Evolutionary conservation across 306 rosid genomes (phyloP), one percentile per base, ranked within the genome.

Genomic region (Acacia crassicarpa): DNA sequence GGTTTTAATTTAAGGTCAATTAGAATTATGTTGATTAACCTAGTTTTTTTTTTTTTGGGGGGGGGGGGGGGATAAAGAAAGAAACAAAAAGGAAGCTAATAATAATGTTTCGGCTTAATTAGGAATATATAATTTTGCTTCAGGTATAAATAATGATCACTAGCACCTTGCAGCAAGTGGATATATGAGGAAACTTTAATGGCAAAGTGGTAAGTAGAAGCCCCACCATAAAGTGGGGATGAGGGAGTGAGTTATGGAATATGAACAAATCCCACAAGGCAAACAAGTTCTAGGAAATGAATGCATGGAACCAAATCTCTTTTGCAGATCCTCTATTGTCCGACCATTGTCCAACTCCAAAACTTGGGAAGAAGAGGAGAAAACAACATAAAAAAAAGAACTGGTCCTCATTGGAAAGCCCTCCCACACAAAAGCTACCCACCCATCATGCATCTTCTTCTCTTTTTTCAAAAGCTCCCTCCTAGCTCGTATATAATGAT

Each of bases 321-420:
- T 94, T 88, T 53, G 4, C 20, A 88, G 97, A 94, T 94, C 78
- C 77, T 91, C 90, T 51, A 8, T 9, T 90, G 94, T 92, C 97
- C 81, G 17, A 59, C 10, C 49, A 59, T 0, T 61, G 63, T 58
- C 14, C 65, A n/a, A 58, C 15, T 58, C 65, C 30, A 58, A 58
- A 3, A 22, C 14, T 2, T n/a, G 63, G 63, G 30, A 16, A 13
- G 5, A 46, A 11, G 12, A 16, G 14, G 4, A 12, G 1, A 17
- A 7, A 20, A 22, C 22, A 58, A 8, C 30, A 58, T 9, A n/a
- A 56, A 22, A 56, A 56, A n/a, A 56, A 22, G 63, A 22, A 43
- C 48, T 10, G 80, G 76, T 85, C 78, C 89, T 79, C 85, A 77
- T 69, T 84, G 44, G 41, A 74, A 75, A 84, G 48, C 82, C 63